These are phyloP conservation scores for Leonotis leonurus DNA, from an alignment of 257 asterid genomes.

Conservation along the genomic window DNA sequence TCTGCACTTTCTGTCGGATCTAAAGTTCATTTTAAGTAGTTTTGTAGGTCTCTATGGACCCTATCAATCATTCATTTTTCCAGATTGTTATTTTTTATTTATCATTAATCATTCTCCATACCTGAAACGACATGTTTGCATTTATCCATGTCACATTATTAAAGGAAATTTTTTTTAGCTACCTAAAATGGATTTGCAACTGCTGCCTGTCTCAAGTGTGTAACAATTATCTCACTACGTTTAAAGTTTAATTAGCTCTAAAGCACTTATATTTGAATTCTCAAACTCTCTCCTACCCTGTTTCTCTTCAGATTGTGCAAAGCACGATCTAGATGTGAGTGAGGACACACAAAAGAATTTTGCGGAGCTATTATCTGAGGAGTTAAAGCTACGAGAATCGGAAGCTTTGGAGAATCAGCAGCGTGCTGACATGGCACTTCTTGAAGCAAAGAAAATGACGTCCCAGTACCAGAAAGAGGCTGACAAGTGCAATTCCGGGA, in stretches of 20 bases:
- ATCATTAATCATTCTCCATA: background rate
- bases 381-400: constrained; percentile 65
- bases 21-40: background rate
- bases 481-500: constrained; percentile 92
- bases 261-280: background rate
- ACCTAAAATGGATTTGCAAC: too few species aligned
- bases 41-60: background rate
- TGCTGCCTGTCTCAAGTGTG: background rate
- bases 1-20: background rate
- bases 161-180: too few species aligned
- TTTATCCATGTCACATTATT: background rate
- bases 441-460: constrained; percentile 86
- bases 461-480: constrained; percentile 97
- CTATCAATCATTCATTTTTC: background rate
- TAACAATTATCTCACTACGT: background rate
- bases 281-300: background rate
- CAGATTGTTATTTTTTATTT: background rate
- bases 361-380: constrained; percentile 78
- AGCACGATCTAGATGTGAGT: constrained; percentile 75
- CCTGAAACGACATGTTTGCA: background rate
- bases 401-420: constrained; percentile 78
- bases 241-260: background rate
- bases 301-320: constrained; percentile 62
- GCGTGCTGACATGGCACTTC: constrained; percentile 79
- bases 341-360: constrained; percentile 84